Percentiles rank a stretch among this genome's conserved stretches.
Evolutionary conservation across 371 early-diverging fungal species (phyloP).

Genomic region (Mortierella sp.): DNA sequence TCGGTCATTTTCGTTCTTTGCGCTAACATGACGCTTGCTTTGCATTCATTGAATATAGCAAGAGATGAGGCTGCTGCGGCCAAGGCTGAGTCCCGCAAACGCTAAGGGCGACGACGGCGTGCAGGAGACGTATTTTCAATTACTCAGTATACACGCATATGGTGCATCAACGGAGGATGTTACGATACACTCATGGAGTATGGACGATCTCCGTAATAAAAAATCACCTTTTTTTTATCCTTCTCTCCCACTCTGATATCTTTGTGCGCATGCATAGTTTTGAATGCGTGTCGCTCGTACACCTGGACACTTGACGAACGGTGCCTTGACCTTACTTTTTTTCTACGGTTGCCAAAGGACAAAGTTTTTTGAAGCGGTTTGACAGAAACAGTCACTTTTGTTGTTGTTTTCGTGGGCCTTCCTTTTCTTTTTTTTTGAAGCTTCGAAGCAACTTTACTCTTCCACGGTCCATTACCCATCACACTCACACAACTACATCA

Average conservation of each 20-base stretch:
- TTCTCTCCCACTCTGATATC: neutral
- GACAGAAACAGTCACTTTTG: constrained; percentile 19
- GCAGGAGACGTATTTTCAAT: constrained; percentile 1
- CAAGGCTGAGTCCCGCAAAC: constrained; percentile 50
- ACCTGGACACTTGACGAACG: neutral
- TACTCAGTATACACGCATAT: neutral
- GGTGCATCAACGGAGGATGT: neutral
- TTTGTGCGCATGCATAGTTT: neutral
- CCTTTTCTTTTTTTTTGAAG: constrained; percentile 11
- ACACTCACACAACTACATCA: neutral
- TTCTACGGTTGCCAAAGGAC: neutral
- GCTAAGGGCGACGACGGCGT: constrained; percentile 19
- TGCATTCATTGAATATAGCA: constrained; percentile 17
- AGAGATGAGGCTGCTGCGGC: constrained; percentile 56
- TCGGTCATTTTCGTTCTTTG: neutral
- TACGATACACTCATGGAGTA: neutral
- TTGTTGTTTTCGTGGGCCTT: neutral
- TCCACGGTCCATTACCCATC: neutral
- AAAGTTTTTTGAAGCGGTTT: neutral
- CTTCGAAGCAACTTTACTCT: neutral
- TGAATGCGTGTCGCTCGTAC: neutral
- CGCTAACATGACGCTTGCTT: neutral
- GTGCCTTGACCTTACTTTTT: neutral
- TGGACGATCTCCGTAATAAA: constrained; percentile 8
- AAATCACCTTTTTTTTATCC: neutral